A percentile compares a stretch with the other conserved stretches of the same genome.
Conservation (phyloP, 2,329 filamentous ascomycete species). For the Mycosphaerella sp. region DNA sequence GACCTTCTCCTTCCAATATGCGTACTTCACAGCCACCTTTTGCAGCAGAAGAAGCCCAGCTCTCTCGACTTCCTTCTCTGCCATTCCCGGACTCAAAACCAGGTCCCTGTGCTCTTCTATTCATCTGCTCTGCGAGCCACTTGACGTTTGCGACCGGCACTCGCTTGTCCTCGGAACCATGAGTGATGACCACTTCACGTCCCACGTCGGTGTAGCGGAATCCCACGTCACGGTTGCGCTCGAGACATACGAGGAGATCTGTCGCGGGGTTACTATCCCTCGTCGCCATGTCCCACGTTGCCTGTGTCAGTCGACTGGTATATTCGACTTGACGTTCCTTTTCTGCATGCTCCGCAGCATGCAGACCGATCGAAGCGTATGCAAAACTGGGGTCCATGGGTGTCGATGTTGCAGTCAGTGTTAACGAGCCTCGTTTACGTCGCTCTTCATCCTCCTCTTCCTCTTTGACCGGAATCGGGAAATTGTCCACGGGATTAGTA, state of each 20-base stretch:
- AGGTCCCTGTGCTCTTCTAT: conserved; percentile 22
- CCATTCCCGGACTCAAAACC: conserved; percentile 1
- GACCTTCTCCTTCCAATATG: conserved; percentile 83
- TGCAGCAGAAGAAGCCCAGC: conserved; percentile 3
- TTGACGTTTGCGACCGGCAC: conserved; percentile 92
- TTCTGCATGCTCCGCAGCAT: conserved; percentile 56
- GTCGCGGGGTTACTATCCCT: conserved; percentile 88
- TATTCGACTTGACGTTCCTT: conserved; percentile 69
- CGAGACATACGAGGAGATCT: conserved; percentile 85
- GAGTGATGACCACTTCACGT: conserved; percentile 83
- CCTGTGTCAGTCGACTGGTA: conserved; percentile 78
- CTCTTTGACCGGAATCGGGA: conserved; percentile 23
- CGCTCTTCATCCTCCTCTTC: conserved; percentile 24
- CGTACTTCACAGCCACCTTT: conserved; percentile 73
- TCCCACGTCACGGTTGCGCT: conserved; percentile 82
- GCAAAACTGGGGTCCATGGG: conserved; percentile 41
- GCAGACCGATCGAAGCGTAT: conserved; percentile 30
- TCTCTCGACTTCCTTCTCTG: conserved; percentile 12
- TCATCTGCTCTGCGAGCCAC: conserved; percentile 93
- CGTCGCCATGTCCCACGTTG: conserved; percentile 91
- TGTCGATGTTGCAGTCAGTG: conserved; percentile 30
- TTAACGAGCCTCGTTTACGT: conserved; percentile 22
- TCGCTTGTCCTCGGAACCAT: conserved; percentile 81
- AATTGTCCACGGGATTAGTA: conserved; percentile 29
- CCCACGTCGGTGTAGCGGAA: conserved; percentile 97